phyloP scores from a whole-genome alignment of 495 filamentous ascomycete species.

The Xylaria intraflava region DNA sequence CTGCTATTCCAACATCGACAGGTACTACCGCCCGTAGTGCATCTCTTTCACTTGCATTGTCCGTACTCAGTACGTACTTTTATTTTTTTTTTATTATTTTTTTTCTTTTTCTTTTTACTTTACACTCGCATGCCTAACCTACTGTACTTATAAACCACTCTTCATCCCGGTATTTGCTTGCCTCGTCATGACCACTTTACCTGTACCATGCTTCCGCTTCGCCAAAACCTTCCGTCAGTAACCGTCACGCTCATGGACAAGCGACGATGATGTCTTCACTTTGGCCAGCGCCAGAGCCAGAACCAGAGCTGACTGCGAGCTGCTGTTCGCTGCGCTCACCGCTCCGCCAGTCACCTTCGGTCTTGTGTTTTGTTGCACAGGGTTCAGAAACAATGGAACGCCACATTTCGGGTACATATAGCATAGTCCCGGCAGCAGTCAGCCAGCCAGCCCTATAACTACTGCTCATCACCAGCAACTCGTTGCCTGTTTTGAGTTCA shows the following conservation, averaged over 20 bases:
- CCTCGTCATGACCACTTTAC: too few species aligned
- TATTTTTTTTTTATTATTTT: background rate
- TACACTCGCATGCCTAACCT: background rate
- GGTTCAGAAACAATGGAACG: constrained; percentile 5
- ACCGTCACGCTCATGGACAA: background rate
- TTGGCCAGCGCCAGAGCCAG: background rate
- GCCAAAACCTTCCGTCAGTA: background rate
- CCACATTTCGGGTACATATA: background rate
- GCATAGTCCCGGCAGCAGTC: background rate
- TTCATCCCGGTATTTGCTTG: too few species aligned
- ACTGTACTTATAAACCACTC: too few species aligned
- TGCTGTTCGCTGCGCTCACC: constrained; percentile 5
- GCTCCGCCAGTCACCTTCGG: constrained; percentile 9
- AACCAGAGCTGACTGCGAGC: too few species aligned
- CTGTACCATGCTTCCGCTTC: too few species aligned
- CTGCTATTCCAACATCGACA: too few species aligned
- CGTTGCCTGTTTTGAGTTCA: background rate
- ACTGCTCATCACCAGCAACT: background rate
- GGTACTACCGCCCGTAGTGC: too few species aligned
- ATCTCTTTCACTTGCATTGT: too few species aligned
- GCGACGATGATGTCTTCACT: constrained; percentile 5
- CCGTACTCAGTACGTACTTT: background rate
- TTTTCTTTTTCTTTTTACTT: background rate
- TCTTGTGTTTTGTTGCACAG: constrained; percentile 6
- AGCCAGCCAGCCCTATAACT: background rate